phyloP scores from a whole-genome alignment of 2,329 filamentous ascomycete species.

The Colletotrichum gigasporum region DNA sequence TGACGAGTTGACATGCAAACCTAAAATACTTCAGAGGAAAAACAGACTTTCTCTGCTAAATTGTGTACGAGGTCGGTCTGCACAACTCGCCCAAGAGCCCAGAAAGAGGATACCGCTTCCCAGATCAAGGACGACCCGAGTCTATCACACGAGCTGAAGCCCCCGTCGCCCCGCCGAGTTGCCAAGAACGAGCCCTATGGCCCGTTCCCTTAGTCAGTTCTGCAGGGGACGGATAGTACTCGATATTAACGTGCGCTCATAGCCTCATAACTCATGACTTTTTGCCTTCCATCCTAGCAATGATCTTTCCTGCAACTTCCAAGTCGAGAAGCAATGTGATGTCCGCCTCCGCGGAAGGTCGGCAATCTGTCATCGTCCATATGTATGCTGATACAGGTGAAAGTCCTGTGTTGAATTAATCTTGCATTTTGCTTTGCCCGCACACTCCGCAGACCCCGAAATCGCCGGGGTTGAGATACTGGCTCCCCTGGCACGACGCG shows the following conservation, averaged over 20 bases:
- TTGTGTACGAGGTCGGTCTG: neutral
- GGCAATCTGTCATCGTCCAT: neutral
- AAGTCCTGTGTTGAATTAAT: constrained; percentile 1
- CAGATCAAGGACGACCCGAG: constrained; percentile 3
- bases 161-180: neutral
- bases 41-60: neutral
- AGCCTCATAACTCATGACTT: neutral
- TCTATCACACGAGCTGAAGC: neutral
- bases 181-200: constrained; percentile 13
- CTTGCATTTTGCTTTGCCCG: constrained; percentile 51
- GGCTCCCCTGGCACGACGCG: constrained; percentile 60
- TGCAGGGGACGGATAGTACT: neutral
- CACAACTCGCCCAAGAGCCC: too few species aligned
- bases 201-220: constrained; percentile 12
- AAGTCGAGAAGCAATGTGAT: neutral
- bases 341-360: neutral
- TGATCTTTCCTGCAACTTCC: neutral
- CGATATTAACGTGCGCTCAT: constrained; percentile 16
- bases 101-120: neutral
- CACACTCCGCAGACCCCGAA: constrained; percentile 77
- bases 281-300: neutral
- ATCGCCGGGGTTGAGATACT: constrained; percentile 76
- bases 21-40: neutral
- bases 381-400: neutral
- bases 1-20: constrained; percentile 13